phyloP scores from a whole-genome alignment of 257 asterid genomes.

The Catharanthus roseus region DNA sequence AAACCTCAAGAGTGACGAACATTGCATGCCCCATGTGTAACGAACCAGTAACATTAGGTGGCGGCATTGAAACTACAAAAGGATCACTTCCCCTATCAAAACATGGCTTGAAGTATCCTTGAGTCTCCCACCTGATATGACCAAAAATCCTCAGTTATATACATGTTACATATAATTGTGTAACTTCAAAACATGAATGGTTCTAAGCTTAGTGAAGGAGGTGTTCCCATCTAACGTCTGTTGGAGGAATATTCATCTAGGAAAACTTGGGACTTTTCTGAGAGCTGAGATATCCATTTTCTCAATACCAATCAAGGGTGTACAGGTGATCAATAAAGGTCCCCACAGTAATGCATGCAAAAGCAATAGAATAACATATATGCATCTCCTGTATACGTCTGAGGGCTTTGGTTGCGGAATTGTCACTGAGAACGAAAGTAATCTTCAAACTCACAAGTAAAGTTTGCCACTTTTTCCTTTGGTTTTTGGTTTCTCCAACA shows the following conservation, averaged over 20 bases:
- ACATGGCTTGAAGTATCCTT: conserved; percentile 90
- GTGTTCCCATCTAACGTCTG: background rate
- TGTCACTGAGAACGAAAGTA: conserved; percentile 4
- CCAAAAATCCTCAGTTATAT: conserved; percentile 18
- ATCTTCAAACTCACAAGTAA: background rate
- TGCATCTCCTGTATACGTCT: background rate
- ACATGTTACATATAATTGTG: background rate
- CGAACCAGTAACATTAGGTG: conserved; percentile 97
- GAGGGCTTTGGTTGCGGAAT: background rate
- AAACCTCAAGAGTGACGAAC: conserved; percentile 99
- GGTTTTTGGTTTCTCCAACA: background rate
- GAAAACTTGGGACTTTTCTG: background rate
- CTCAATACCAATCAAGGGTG: background rate
- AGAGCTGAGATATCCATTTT: background rate
- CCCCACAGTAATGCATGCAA: background rate
- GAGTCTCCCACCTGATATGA: conserved; percentile 92
- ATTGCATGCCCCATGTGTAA: conserved; percentile 99
- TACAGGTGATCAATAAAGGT: background rate
- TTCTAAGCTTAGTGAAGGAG: background rate
- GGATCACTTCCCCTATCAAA: conserved; percentile 63
- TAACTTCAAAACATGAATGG: background rate
- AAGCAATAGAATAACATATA: background rate
- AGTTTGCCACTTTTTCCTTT: background rate
- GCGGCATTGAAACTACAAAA: conserved; percentile 92
- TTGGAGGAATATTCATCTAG: background rate